Evolutionary conservation across 768 basidiomycete genomes (phyloP), one percentile per base, ranked within the genome.

Genomic region (Crucibulum laeve): DNA sequence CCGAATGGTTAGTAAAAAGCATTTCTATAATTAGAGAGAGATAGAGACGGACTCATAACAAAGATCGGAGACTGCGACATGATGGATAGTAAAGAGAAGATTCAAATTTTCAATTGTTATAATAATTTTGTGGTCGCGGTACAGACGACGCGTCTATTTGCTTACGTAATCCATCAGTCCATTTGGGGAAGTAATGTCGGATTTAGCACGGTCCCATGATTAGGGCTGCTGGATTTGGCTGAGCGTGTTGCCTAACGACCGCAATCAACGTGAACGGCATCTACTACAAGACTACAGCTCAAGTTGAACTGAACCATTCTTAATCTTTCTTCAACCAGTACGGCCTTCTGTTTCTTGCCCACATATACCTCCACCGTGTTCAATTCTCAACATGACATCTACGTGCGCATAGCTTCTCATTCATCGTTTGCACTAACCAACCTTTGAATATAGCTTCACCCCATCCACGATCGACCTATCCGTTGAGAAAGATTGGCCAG

Each of bases 31-130:
- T 36, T n/a, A 8, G 41, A 37, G 25, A 1, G 5, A 7, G 0
- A 2, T 10, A 43, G 10, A n/a, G 19, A 57, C 82, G 40, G 48
- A 89, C 84, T 88, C 82, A 87, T 87, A 7, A 90, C 86, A 56
- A 90, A 89, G 32, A 91, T 77, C 8, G 88, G 89, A 8, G 87
- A 84, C 57, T 87, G 86, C 19, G 73, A 66, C 74, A 75, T 76
- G 23, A 49, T 61, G 48, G 38, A 53, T 43, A 30, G n/a, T 10
- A 8, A 30, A n/a, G 28, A 43, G 10, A 24, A 40, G 44, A 14
- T 25, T 33, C 21, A 21, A 33, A 22, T 41, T 55, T 43, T 34
- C 21, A 21, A 32, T 28, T 5, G 26, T 23, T 32, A 25, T 24
- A 40, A 18, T 49, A 21, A 41, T 33, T n/a, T n/a, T 30, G 28